phyloP scores from a whole-genome alignment of 495 filamentous ascomycete species.

The Parathielavia appendiculata region DNA sequence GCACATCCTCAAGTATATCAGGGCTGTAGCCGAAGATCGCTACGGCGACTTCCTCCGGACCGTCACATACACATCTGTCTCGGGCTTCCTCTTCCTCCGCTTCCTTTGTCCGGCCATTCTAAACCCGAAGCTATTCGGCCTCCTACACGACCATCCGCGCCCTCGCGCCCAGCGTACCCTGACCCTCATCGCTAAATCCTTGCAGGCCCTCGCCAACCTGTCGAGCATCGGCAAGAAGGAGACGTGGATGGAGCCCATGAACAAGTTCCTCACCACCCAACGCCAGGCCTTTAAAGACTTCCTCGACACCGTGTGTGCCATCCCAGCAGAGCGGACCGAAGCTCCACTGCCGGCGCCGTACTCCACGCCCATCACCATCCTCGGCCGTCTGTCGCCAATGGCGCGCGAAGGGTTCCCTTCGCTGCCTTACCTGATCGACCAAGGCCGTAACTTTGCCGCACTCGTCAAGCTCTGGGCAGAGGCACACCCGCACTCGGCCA shows the following conservation, averaged over 20 bases:
- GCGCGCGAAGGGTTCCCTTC: constrained; percentile 92
- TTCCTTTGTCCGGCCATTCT: constrained; percentile 96
- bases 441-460: constrained; percentile 81
- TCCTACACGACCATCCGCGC: constrained; percentile 81
- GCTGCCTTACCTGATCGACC: constrained; percentile 90
- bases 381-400: constrained; percentile 72
- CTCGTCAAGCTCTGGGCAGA: constrained; percentile 86
- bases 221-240: constrained; percentile 93
- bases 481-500: constrained; percentile 43
- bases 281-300: constrained; percentile 77
- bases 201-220: constrained; percentile 94
- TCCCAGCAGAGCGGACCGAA: constrained; percentile 63
- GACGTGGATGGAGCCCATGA: constrained; percentile 99
- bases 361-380: constrained; percentile 86
- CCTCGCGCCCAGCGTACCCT: constrained; percentile 83
- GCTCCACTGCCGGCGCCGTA: constrained; percentile 76
- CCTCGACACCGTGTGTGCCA: constrained; percentile 77
- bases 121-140: constrained; percentile 92
- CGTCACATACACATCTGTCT: constrained; percentile 94
- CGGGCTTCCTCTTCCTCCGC: constrained; percentile 90
- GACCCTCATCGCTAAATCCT: constrained; percentile 87
- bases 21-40: constrained; percentile 89
- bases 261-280: constrained; percentile 61
- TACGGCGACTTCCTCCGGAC: constrained; percentile 93
- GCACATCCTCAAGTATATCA: constrained; percentile 84